Percentiles rank a stretch among this genome's conserved stretches.
These are phyloP conservation scores for Tulasnella sp. DNA, from an alignment of 768 basidiomycete species.

Conservation along the genomic window DNA sequence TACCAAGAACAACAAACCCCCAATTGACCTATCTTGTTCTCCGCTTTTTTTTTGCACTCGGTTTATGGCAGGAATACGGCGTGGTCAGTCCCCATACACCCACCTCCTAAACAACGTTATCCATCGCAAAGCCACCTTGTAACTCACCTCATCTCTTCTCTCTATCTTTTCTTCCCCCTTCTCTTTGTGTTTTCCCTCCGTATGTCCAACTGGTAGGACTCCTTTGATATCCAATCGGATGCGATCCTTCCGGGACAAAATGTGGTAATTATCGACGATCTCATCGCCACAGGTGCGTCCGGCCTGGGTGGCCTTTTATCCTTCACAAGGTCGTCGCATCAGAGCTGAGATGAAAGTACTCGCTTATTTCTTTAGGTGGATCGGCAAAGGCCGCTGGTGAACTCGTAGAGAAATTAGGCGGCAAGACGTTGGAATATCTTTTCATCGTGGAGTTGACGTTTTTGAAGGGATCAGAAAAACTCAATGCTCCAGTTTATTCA, in stretches of 20 bases:
- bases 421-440: constrained; percentile 78
- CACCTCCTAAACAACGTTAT: background rate
- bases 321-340: constrained; percentile 1
- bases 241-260: constrained; percentile 71
- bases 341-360: constrained; percentile 1
- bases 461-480: constrained; percentile 59
- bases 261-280: constrained; percentile 83
- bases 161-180: background rate
- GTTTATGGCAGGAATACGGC: constrained; percentile 94
- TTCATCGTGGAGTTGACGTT: constrained; percentile 80
- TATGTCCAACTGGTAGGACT: constrained; percentile 53
- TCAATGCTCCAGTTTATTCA: constrained; percentile 81
- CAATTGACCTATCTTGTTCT: too few relatives aligned
- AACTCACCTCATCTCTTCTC: background rate
- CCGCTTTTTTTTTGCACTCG: too few relatives aligned
- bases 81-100: constrained; percentile 30
- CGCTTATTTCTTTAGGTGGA: constrained; percentile 43
- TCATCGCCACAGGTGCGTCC: constrained; percentile 79
- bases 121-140: background rate
- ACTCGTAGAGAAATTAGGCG: constrained; percentile 70
- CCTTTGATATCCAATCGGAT: constrained; percentile 90
- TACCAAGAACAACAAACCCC: too few relatives aligned
- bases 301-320: background rate
- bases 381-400: constrained; percentile 88
- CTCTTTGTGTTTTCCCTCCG: background rate